Evolutionary conservation across 345 rosid species (phyloP).

Genomic region (Noccaea caerulescens): DNA sequence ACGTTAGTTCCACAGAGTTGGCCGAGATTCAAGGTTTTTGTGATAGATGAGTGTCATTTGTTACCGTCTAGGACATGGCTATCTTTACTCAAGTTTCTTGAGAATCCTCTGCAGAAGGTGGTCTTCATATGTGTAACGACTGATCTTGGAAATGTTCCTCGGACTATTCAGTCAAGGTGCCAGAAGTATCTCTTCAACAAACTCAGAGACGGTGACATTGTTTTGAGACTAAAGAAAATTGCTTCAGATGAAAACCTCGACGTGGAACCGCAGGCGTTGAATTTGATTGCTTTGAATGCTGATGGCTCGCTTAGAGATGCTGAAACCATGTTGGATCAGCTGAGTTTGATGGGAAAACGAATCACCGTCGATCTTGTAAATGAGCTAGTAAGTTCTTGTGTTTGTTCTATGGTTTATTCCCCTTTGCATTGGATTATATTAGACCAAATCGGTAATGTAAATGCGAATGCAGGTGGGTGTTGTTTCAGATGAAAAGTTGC

Average conservation of each 20-base stretch:
- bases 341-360: conserved; percentile 86
- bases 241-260: conserved; percentile 73
- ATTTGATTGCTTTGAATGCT: conserved; percentile 84
- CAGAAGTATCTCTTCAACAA: conserved; percentile 83
- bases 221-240: conserved; percentile 62
- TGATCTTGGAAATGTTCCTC: conserved; percentile 84
- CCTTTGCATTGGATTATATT: conserved; percentile 10
- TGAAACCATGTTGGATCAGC: conserved; percentile 90
- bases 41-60: conserved; percentile 90
- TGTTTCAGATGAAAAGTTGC: conserved; percentile 87
- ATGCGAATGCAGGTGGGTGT: conserved; percentile 69
- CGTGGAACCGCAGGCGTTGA: conserved; percentile 77
- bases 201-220: conserved; percentile 77
- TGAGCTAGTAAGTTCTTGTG: conserved; percentile 79
- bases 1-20: conserved; percentile 51
- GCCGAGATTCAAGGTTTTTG: conserved; percentile 68
- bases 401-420: conserved; percentile 19
- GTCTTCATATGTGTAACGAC: conserved; percentile 82
- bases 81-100: conserved; percentile 81
- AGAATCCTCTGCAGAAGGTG: conserved; percentile 69
- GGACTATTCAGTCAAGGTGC: conserved; percentile 82
- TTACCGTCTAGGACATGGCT: conserved; percentile 84
- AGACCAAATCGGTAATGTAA: conserved; percentile 8
- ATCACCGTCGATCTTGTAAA: conserved; percentile 79
- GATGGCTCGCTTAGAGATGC: conserved; percentile 98